phyloP scores from a whole-genome alignment of 177 flowering plant genomes.

The Telopea speciosissima region DNA sequence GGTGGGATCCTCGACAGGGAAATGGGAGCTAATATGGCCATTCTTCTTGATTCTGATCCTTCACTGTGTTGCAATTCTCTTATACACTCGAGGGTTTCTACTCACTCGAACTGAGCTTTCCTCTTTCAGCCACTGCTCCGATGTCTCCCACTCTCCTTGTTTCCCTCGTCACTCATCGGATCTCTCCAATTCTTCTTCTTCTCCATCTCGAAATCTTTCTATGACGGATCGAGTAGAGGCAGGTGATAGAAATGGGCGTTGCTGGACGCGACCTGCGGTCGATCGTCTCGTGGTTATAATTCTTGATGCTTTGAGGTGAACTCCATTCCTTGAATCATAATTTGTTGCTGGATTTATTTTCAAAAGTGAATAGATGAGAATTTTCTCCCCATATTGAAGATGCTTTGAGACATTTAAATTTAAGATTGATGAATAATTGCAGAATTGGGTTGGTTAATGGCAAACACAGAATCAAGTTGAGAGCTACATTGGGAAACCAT shows the following conservation, averaged over 20 bases:
- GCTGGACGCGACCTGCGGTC: conserved; percentile 86
- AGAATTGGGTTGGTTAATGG: not conserved
- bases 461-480: not conserved
- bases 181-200: not conserved
- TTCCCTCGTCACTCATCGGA: conserved; percentile 5
- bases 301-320: conserved; percentile 80
- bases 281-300: conserved; percentile 76
- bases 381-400: not conserved
- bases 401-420: not conserved
- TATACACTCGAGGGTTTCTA: conserved; percentile 83
- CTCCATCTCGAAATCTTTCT: conserved; percentile 1
- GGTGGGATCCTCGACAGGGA: conserved; percentile 11
- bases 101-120: conserved; percentile 96
- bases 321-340: not conserved
- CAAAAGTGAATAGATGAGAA: not conserved
- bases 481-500: not conserved
- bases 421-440: not conserved
- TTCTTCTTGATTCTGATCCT: conserved; percentile 36
- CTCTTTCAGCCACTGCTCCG: conserved; percentile 60
- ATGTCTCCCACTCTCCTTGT: conserved; percentile 60
- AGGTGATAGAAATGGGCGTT: conserved; percentile 5
- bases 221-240: not conserved
- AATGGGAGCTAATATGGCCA: conserved; percentile 30
- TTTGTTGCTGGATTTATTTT: not conserved
- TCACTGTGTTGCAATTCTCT: conserved; percentile 54